Evolutionary conservation across 148 eudicot species (phyloP).

Genomic region (Fagopyrum tataricum): DNA sequence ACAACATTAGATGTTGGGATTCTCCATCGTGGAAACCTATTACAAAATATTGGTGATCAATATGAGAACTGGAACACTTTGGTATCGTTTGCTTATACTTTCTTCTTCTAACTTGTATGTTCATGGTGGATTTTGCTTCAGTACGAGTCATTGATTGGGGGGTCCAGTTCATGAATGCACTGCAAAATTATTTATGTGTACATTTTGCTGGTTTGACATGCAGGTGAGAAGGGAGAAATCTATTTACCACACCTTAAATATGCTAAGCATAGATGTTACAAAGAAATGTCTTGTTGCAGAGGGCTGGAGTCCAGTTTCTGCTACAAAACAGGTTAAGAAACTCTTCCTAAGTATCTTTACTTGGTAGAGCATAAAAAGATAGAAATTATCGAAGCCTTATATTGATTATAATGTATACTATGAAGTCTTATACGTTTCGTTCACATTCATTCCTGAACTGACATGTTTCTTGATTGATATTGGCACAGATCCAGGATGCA

Average conservation of each 20-base stretch:
- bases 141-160: not conserved
- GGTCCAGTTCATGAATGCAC: not conserved
- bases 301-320: conserved; percentile 97
- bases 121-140: not conserved
- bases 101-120: not conserved
- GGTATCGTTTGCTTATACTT: conserved; percentile 34
- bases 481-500: conserved; percentile 79
- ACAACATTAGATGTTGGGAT: conserved; percentile 80
- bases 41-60: conserved; percentile 72
- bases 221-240: conserved; percentile 91
- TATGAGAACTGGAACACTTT: conserved; percentile 76
- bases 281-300: conserved; percentile 98
- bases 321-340: conserved; percentile 62
- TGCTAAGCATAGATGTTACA: conserved; percentile 97
- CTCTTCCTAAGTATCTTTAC: not conserved
- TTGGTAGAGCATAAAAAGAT: not conserved
- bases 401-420: not conserved
- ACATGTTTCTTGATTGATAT: conserved; percentile 16
- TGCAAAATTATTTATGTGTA: not conserved
- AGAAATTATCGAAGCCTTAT: not conserved
- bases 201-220: conserved; percentile 1
- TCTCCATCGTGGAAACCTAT: conserved; percentile 60
- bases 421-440: not conserved
- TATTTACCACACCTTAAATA: conserved; percentile 84
- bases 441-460: not conserved